Base-by-base conservation (phyloP, 495 filamentous ascomycete genomes). In the Pyronema omphalodes region DNA sequence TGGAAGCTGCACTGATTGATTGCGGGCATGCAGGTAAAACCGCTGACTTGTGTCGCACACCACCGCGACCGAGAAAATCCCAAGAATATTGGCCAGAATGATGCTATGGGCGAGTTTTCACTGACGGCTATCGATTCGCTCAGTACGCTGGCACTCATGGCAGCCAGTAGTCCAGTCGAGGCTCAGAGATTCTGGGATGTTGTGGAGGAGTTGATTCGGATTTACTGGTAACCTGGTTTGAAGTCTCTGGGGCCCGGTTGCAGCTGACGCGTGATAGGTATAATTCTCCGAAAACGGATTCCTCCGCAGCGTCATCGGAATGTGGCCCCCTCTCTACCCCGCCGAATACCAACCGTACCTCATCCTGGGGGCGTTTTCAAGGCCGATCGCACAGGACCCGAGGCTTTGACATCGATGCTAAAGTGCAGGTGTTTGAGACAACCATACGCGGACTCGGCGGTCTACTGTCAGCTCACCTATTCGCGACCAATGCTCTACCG, bases 351-450 rank as follows among this genome's bases (percentile, higher is more conserved):
- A 50, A 50, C 47, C 23, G 23, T 11, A 15, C 47, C 7, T 52
- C 50, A 14, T 9, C 61, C 12, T 63, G 61, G 61, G 61, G 61
- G 6, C 50, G 54, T 8, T 63, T 63, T 34, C 61, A 58, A 57
- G 57, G 58, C 49, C 55, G 57, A 54, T 57, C 54, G 9, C 51
- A 53, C 12, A 46, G 52, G 56, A 78, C 75, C n/a, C 75, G 83
- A 36, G 91, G 87, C 3, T 98, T 96, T 58, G 88, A 98, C 69
- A 72, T 95, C 40, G 89, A 98, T 67, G 93, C 87, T 67, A 95
- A 95, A 67, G 91, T 98, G 7, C 86, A 98, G 68, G 86, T 98
- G 36, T 98, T 98, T 64, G 91, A 98, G 68, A 94, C 88, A 1
- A 88, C 94, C 8, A 98, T 98, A 65, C 75, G 91, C 57, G 88